Percentiles rank a stretch among this genome's conserved stretches.
Conservation (phyloP, 1,139 yeast genomes). For the Scheffersomyces illinoinensis region DNA sequence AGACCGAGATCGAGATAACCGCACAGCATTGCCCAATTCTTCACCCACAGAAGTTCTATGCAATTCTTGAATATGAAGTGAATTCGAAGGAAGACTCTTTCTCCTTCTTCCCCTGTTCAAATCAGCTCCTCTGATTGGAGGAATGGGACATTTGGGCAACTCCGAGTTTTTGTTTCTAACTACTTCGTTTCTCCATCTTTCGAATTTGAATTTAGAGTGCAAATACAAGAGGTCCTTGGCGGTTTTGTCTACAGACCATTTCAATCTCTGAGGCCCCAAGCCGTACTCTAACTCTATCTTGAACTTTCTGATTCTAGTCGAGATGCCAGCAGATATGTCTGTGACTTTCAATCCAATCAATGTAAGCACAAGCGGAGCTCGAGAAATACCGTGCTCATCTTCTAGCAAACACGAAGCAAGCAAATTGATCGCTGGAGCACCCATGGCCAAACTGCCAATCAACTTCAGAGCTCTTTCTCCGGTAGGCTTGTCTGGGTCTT, state of each 20-base stretch:
- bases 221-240: slow-evolving; percentile 69
- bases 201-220: slow-evolving; percentile 66
- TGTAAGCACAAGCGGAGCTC: slow-evolving; percentile 80
- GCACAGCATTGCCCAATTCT: not conserved
- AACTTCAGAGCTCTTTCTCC: slow-evolving; percentile 62
- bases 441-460: slow-evolving; percentile 64
- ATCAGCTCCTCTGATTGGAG: slow-evolving; percentile 16
- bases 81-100: not conserved
- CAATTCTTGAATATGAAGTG: not conserved
- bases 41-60: not conserved
- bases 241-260: slow-evolving; percentile 79
- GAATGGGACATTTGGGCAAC: slow-evolving; percentile 45
- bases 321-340: slow-evolving; percentile 45
- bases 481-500: slow-evolving; percentile 30
- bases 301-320: slow-evolving; percentile 55
- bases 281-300: slow-evolving; percentile 84
- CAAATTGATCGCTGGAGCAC: slow-evolving; percentile 78
- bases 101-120: slow-evolving; percentile 10
- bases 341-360: slow-evolving; percentile 67
- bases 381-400: slow-evolving; percentile 74
- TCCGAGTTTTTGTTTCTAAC: slow-evolving; percentile 31
- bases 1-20: not conserved
- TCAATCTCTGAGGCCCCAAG: slow-evolving; percentile 72
- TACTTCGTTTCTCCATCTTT: slow-evolving; percentile 37
- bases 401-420: slow-evolving; percentile 73